Evolutionary conservation across 805 yeast species (phyloP).

Genomic region (Yamadazyma takamatsuzukensis): DNA sequence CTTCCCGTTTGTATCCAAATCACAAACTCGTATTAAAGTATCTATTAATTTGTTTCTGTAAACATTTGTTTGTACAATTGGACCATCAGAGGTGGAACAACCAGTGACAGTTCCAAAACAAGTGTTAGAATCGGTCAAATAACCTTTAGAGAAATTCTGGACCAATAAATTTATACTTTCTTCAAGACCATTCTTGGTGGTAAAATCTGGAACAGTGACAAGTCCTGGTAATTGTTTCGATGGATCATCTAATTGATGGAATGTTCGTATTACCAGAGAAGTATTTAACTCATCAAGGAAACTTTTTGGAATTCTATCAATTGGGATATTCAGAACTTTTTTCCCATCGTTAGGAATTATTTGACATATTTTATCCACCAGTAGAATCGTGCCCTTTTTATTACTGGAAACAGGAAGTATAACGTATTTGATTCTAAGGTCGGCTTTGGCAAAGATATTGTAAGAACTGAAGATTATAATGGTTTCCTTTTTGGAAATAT

Average conservation of each 20-base stretch:
- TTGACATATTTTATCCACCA: conserved; percentile 31
- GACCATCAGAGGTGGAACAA: conserved; percentile 20
- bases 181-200: conserved; percentile 13
- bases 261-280: conserved; percentile 52
- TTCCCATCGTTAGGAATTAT: conserved; percentile 15
- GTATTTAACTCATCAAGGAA: conserved; percentile 50
- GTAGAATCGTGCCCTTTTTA: conserved; percentile 12
- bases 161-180: conserved; percentile 37
- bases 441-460: conserved; percentile 71
- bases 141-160: conserved; percentile 45
- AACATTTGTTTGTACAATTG: conserved; percentile 19
- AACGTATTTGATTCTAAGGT: conserved; percentile 63
- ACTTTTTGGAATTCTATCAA: conserved; percentile 3
- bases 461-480: conserved; percentile 61
- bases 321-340: background rate
- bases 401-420: conserved; percentile 20
- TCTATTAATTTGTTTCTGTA: conserved; percentile 54
- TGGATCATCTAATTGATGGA: conserved; percentile 50
- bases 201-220: conserved; percentile 43
- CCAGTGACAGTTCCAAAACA: conserved; percentile 27
- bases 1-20: conserved; percentile 30
- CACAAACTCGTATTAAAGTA: conserved; percentile 44
- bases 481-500: conserved; percentile 15
- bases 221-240: conserved; percentile 57
- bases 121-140: conserved; percentile 39